These are phyloP conservation scores for Cicer judaicum DNA, from an alignment of 306 rosid genomes.

Conservation along the genomic window DNA sequence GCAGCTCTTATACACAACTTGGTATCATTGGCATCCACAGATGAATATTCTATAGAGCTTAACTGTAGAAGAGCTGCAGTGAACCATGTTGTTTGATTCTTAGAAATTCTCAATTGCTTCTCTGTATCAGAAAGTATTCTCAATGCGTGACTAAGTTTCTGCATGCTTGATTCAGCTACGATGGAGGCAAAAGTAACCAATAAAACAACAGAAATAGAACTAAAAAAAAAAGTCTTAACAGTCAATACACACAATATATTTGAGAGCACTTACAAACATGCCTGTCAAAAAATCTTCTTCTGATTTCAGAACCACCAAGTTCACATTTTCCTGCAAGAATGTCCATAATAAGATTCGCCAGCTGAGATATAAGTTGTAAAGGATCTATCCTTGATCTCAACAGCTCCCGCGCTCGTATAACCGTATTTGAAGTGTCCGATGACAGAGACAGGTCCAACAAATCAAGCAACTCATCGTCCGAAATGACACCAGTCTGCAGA, in stretches of 20 bases:
- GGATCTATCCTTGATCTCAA: conserved; percentile 87
- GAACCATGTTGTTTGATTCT: conserved; percentile 87
- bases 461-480: conserved; percentile 83
- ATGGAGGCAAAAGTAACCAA: conserved; percentile 35
- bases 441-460: conserved; percentile 87
- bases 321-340: conserved; percentile 76
- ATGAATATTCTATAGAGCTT: conserved; percentile 63
- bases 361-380: conserved; percentile 78
- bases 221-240: conserved; percentile 8
- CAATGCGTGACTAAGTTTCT: conserved; percentile 74
- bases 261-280: conserved; percentile 61
- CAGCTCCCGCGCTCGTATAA: conserved; percentile 77
- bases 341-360: conserved; percentile 93
- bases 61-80: conserved; percentile 87
- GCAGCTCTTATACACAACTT: conserved; percentile 52
- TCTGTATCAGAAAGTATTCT: conserved; percentile 81
- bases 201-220: conserved; percentile 32
- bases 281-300: conserved; percentile 54
- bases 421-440: conserved; percentile 80
- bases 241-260: background rate
- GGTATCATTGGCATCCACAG: conserved; percentile 53
- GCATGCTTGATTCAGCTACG: conserved; percentile 68
- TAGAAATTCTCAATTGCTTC: conserved; percentile 81
- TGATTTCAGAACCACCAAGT: conserved; percentile 61
- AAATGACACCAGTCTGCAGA: conserved; percentile 79